Evolutionary conservation across 192 early-diverging fungal genomes (phyloP), one percentile per base, ranked within the genome.

Genomic region (Dissophora globulifera): DNA sequence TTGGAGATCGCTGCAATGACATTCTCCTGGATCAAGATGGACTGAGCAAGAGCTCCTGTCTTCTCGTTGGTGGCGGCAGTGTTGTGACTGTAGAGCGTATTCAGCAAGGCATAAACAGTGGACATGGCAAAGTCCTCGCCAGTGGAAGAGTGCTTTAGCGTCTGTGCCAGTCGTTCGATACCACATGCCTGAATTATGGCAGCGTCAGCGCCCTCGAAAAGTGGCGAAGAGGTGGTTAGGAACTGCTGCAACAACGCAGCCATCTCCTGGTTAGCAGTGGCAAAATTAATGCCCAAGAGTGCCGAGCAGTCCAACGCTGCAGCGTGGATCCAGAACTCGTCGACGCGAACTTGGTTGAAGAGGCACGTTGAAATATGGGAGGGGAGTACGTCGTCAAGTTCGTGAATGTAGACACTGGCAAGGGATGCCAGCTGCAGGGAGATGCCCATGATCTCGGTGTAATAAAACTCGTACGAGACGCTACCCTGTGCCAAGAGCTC

Each of bases 381-480:
- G 19, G 81, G 62, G 17, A 86, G 64, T 11, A 67, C 63, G 49
- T 86, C 81, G 56, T 86, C 84, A 50, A 86, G 53, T 61, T 86
- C 82, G 47, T 82, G 80, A 26, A 86, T 63, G 52, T 84, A 86
- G 0, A 84, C 82, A 49, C 82, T 82, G 4, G 80, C 67, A 40
- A 86, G 42, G 10, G 80, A 81, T 25, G 82, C 84, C n/a, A 86
- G 56, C 55, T 86, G 81, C 82, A 88, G 69, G 27, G 85, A 81
- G 29, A 79, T 67, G 30, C 79, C 83, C 86, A 88, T 88, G 41
- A 88, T 88, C 50, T 86, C 85, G 26, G 65, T 69, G 57, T 80
- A 81, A 26, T 86, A 88, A 17, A 79, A 79, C 42, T 84, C 80
- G 23, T 70, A 50, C 5, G 79, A 76, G 26, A 82, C 83, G 30